Evolutionary conservation across 208 protist genomes (phyloP).

Genomic region (Crithidia bombi): DNA sequence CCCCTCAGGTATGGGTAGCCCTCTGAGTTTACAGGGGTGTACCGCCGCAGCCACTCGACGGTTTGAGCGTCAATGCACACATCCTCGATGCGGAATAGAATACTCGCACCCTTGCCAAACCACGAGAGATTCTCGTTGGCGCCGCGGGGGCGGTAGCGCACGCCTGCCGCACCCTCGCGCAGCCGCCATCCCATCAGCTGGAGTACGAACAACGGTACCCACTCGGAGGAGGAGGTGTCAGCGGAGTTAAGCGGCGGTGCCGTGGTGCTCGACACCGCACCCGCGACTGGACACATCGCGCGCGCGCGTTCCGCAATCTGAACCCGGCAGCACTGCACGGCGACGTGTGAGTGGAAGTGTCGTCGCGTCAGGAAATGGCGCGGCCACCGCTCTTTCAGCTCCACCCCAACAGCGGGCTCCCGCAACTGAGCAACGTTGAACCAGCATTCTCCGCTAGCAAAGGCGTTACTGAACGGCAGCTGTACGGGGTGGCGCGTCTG

Average conservation of each 20-base stretch:
- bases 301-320: conserved; percentile 37
- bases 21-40: conserved; percentile 50
- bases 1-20: conserved; percentile 39
- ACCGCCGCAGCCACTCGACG: conserved; percentile 44
- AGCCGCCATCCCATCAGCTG: conserved; percentile 34
- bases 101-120: neutral
- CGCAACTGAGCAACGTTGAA: conserved; percentile 79
- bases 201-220: conserved; percentile 37
- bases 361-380: conserved; percentile 46
- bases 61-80: conserved; percentile 33
- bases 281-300: neutral
- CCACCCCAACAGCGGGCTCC: conserved; percentile 49
- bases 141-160: conserved; percentile 9
- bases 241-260: neutral
- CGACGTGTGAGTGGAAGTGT: conserved; percentile 22
- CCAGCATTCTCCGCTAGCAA: conserved; percentile 49
- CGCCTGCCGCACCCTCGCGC: conserved; percentile 18
- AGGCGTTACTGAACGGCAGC: conserved; percentile 23
- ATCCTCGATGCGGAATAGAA: conserved; percentile 62
- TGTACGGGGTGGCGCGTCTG: conserved; percentile 8
- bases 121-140: neutral
- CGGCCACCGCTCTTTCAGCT: conserved; percentile 49
- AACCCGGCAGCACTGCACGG: conserved; percentile 50
- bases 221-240: conserved; percentile 19
- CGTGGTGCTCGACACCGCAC: conserved; percentile 16